Conservation (phyloP, 2,329 filamentous ascomycete species). For the Exophiala alcalophila region DNA sequence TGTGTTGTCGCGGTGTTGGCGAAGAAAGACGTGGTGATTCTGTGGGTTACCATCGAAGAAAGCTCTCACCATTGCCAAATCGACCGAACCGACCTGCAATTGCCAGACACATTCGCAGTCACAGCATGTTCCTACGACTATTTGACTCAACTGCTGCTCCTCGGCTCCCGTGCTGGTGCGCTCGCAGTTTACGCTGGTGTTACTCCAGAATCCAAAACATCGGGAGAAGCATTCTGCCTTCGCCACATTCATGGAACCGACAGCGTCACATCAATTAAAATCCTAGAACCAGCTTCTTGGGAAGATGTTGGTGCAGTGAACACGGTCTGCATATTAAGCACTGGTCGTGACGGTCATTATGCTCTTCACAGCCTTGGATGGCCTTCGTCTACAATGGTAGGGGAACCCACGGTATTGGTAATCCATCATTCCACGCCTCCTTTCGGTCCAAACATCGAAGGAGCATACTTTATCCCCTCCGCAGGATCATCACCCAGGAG, state of each 20-base stretch:
- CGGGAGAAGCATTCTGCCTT: constrained; percentile 24
- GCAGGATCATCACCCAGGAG: neutral
- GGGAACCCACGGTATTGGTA: constrained; percentile 36
- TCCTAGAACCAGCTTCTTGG: constrained; percentile 38
- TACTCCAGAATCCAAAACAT: constrained; percentile 13
- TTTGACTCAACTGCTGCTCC: constrained; percentile 39
- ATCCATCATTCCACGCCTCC: constrained; percentile 68
- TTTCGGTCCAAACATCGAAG: constrained; percentile 74
- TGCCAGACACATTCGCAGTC: constrained; percentile 49
- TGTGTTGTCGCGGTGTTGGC: constrained; percentile 16
- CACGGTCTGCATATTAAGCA: constrained; percentile 60
- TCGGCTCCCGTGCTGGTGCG: constrained; percentile 57
- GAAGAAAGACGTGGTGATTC: constrained; percentile 8
- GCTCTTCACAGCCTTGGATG: constrained; percentile 55
- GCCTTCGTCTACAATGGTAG: neutral
- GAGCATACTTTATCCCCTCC: constrained; percentile 57
- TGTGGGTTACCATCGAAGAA: constrained; percentile 15
- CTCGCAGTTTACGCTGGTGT: constrained; percentile 48
- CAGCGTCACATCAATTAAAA: constrained; percentile 65
- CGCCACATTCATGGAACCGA: constrained; percentile 52
- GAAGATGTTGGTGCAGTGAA: constrained; percentile 20
- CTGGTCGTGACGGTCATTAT: constrained; percentile 73
- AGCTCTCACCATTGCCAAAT: constrained; percentile 2
- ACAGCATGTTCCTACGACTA: constrained; percentile 45
- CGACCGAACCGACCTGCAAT: constrained; percentile 27